Evolutionary conservation across 75 land plant species (phyloP).

Genomic region (Cunninghamia lanceolata): DNA sequence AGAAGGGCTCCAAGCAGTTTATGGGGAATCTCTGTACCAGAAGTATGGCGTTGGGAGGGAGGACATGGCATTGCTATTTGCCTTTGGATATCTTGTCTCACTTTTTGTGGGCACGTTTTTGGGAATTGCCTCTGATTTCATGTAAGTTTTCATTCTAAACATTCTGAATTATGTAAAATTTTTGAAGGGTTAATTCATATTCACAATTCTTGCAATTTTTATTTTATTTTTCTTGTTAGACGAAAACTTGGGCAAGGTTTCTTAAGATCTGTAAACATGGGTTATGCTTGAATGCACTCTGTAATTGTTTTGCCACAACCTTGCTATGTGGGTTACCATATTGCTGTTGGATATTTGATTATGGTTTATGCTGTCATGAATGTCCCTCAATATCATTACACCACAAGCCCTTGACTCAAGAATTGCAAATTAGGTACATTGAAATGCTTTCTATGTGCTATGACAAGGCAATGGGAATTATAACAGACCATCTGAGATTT

Average conservation of each 20-base stretch:
- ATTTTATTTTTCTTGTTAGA: too few species aligned
- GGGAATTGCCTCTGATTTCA: slow-evolving; percentile 59
- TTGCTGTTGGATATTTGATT: neutral
- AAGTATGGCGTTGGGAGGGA: slow-evolving; percentile 47
- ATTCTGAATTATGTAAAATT: neutral
- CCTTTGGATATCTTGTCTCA: slow-evolving; percentile 41
- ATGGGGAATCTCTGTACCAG: slow-evolving; percentile 57
- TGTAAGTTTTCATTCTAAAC: slow-evolving; percentile 40
- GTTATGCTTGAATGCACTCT: neutral
- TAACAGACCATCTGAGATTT: neutral
- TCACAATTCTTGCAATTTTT: neutral
- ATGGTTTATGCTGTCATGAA: neutral
- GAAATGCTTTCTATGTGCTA: neutral
- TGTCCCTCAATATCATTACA: too few species aligned
- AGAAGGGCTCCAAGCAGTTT: slow-evolving; percentile 59
- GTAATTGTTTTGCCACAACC: neutral
- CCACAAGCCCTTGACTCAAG: neutral
- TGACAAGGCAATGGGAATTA: neutral
- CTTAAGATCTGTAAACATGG: neutral
- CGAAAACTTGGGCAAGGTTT: neutral
- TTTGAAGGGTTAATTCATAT: neutral
- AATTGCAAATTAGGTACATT: neutral
- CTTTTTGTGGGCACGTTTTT: slow-evolving; percentile 49
- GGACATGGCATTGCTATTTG: slow-evolving; percentile 41
- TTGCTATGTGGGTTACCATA: neutral